Base-by-base conservation (phyloP, 225 moss, liverwort and hornwort genomes). In the Sphagnum tenellum region DNA sequence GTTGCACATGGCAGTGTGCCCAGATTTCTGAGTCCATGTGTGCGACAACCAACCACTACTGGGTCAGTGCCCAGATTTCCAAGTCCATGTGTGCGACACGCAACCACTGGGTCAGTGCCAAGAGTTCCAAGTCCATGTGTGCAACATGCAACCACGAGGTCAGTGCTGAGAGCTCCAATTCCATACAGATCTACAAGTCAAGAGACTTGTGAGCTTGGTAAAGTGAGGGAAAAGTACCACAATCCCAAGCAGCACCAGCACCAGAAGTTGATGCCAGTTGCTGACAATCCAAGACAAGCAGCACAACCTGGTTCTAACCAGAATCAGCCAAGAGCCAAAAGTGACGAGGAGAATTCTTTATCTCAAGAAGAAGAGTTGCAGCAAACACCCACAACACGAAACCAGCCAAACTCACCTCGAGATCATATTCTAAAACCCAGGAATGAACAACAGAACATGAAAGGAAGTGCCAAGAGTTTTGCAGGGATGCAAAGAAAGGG, bases 381-480 rank as follows among this genome's bases (percentile, higher is more conserved):
- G 60, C 53, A 72, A 56, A 81, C 64, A 47, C 69, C 60, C 57
- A 70, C 78, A 51, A 64, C 66, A 47, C 63, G 75, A 59, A 81
- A 66, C 66, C 57, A 84, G 78, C 62, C 81, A 80, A 50, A 73
- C 73, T 50, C 81, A 74, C 1, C 64, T 71, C 57, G 73, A 63
- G 7, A 75, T 57, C 48, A 56, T 73, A 7, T 75, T 72, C 46
- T 61, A 66, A 8, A 77, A 77, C 61, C 29, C 29, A 29, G 29
- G 29, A 29, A 29, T 29, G 78, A 84, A 73, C 80, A 81, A 69
- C 80, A 84, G 71, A 84, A 84, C 12, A 55, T 62, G 3, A 69
- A 67, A 48, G 44, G 48, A 59, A 69, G 55, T 64, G 2, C 64
- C 57, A 70, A 77, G 29, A 29, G 1, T 69, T 56, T 47, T 0